phyloP scores from a whole-genome alignment of 2,329 filamentous ascomycete genomes.

The Colletotrichum australisinense region DNA sequence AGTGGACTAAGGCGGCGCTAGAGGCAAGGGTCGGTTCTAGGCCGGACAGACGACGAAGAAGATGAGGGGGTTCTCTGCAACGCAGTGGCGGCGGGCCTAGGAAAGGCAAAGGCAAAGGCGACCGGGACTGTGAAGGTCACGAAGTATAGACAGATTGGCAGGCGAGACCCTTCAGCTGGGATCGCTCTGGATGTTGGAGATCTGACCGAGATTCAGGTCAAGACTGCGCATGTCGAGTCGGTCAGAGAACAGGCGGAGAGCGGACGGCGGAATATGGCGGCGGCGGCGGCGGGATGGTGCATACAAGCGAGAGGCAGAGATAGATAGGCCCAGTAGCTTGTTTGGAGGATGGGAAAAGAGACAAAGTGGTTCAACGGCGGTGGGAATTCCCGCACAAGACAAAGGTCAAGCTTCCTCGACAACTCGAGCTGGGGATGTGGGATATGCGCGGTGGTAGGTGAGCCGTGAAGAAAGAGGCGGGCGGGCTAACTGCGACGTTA shows the following conservation, averaged over 20 bases:
- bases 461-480: not conserved
- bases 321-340: not conserved
- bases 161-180: conserved; percentile 7
- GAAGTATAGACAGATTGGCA: not conserved
- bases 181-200: not conserved
- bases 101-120: not conserved
- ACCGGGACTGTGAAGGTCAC: not conserved
- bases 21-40: not conserved
- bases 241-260: not conserved
- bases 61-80: not conserved
- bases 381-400: not conserved
- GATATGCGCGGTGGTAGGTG: not conserved
- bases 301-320: not conserved
- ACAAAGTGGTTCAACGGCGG: not conserved
- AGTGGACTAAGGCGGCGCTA: conserved; percentile 8
- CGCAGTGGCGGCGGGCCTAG: not conserved
- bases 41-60: not conserved
- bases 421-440: not conserved
- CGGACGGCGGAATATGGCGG: not conserved
- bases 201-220: conserved; percentile 15
- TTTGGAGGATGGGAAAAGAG: not conserved
- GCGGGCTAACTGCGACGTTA: conserved; percentile 1
- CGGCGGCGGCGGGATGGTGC: not conserved
- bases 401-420: not conserved
- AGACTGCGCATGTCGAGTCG: conserved; percentile 27